Base-by-base conservation (phyloP, 805 yeast genomes). In the Saturnispora kantuleensis region DNA sequence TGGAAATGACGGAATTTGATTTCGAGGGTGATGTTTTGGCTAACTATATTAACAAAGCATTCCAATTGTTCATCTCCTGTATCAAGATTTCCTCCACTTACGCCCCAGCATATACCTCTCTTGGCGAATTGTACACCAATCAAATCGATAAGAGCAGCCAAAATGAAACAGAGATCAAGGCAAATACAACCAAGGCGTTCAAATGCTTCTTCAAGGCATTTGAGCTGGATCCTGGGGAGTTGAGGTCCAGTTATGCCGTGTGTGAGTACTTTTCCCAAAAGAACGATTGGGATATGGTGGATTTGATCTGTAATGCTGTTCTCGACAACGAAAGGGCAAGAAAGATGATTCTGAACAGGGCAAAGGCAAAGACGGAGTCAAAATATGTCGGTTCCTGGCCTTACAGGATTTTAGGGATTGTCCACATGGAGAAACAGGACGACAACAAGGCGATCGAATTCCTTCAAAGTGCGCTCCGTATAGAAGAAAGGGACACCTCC, bases 141-240 rank as follows among this genome's bases (percentile, higher is more conserved):
- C 26, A 21, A 21, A 66, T 72, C 47, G 79, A 71, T 48, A 62
- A 68, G 9, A 33, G 17, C 10, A 31, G 41, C 15, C 17, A 34
- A 16, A 31, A 42, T 31, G 37, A 36, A 9, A 11, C 31, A 9
- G 41, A 36, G 31, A 17, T 17, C 8, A 36, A 28, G 10, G 17
- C n/a, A 5, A 96, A 88, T 55, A 57, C 63, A 26, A 64, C 66
- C 0, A 73, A 93, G 39, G 95, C 97, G 0, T 79, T 79, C 44
- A 87, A 86, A 57, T 88, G 96, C 60, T 90, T 81, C 59, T 78
- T 81, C 58, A 85, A 81, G 55, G 96, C 97, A 0, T 84, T 90
- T 58, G 97, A 90, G 55, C 64, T 90, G 29, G 93, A 88, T 60
- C 73, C 81, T 0, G 75, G 81, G 11, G 94, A 93, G 56, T 64